Evolutionary conservation across 1,284 basidiomycete genomes (phyloP), one percentile per base, ranked within the genome.

Genomic region (Agaricales sp.): DNA sequence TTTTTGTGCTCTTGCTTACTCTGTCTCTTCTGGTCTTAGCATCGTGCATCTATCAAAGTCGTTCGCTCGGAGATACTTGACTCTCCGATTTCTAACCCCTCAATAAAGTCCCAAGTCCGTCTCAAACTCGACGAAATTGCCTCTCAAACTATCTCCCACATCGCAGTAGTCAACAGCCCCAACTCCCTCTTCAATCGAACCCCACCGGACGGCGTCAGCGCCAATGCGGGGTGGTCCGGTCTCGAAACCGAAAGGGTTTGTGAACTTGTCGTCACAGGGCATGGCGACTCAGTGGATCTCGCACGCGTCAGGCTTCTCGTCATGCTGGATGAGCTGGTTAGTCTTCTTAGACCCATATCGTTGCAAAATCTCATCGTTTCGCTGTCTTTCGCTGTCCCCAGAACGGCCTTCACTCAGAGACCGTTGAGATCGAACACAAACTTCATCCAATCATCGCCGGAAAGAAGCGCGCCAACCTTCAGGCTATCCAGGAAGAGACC

Each of bases 401-500:
- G 90, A 87, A 78, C 61, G 92, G 92, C 16, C 73, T 98, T 16
- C 91, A 95, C 61, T 79, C 89, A 6, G 95, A 98, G 62, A 68
- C 78, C 19, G 88, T 87, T 65, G 95, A 98, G 66, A 91, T 99
- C 56, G 95, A 98, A 63, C 88, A 91, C 67, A 96, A 97, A 64
- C 69, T 97, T 1, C 94, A 97, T 65, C 80, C 87, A 47, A 92
- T 97, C 62, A 79, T 97, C 54, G 88, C 91, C 11, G 92, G 91
- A 18, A 83, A 91, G 54, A 96, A 97, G 68, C 87, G 95, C 45
- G 75, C 75, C 51, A 77, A 87, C 20, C 73, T 99, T 39, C 95
- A 98, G 66, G 77, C 85, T 4, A 96, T 99, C 51, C 92, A 97
- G 64, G 93, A 98, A 66, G 93, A 98, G 66, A 98, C 95, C 0